Base-by-base conservation (phyloP, 2,329 filamentous ascomycete genomes). In the Fusarium bulbicola region DNA sequence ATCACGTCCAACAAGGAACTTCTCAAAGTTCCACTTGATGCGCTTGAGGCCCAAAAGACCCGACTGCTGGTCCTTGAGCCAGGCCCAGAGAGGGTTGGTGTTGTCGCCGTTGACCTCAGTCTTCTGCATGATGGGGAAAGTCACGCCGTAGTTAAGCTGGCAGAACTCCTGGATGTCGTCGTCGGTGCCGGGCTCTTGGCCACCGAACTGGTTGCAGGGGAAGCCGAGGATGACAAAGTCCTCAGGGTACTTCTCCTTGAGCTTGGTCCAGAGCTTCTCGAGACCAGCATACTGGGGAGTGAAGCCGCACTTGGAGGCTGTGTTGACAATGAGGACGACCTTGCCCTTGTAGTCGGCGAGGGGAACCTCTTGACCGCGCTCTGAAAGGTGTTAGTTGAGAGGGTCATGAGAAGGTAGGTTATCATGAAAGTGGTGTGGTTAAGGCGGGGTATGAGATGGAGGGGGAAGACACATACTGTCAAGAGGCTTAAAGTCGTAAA, bases 11-110 rank as follows among this genome's bases (percentile, higher is more conserved):
- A 99, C 86, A 73, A 99, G 85, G 85, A 98, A 99, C 90, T 99
- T 99, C 84, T 99, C 96, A 86, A 98, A 99, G 86, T 99, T 99
- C 96, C 96, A 99, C 92, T 98, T 98, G 79, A 99, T 88, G 71
- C 92, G 85, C 91, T 97, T 95, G 80, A 98, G 82, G 26, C 96
- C 96, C 85, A 98, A 85, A 63, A 98, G 79, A 28, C 96, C 95
- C 2, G 95, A 89, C 86, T 94, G 92, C 84, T 91, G 85, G 47
- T 84, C 82, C 86, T 92, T 92, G 79, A 92, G 83, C 89, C 89
- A 99, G 81, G 93, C 88, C 82, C 88, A 98, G 42, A 97, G 84
- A 2, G 95, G 95, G 77, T 91, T 90, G 53, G 95, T 92, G 36
- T 90, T 86, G 77, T 92, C 90, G 78, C 96, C 96, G 82, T 99